Evolutionary conservation across 2,329 filamentous ascomycete genomes (phyloP), one percentile per base, ranked within the genome.

Genomic region (Diaporthe batatas): DNA sequence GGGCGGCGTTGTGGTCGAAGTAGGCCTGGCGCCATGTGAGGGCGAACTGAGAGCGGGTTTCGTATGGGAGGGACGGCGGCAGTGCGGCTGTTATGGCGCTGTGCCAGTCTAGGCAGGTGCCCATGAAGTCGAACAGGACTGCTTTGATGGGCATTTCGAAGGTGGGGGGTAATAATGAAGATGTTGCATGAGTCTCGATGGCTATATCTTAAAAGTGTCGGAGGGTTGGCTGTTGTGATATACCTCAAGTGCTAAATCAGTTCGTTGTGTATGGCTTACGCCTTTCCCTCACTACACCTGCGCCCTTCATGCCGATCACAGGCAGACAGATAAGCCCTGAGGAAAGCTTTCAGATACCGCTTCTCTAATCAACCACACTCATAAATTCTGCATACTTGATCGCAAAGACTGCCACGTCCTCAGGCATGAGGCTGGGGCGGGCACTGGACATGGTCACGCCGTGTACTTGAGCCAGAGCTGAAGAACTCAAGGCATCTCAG

Each of bases 61-160:
- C 65, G 25, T 76, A 44, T 8, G 81, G 71, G 32, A 86, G 79
- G 0, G 77, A 74, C 2, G 75, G 10, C 1, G 84, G 85, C 2
- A 85, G 76, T 3, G 80, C 77, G 23, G 77, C 36, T n/a, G 81
- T 75, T 12, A 84, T 80, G 49, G 81, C 81, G 59, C 77, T 78
- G 73, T 89, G 86, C 88, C 86, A 90, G 77, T 90, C 83, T 3
- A 88, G 85, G 74, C 87, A 89, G 34, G 87, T 90, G 32, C 88
- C 87, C 87, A 89, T 89, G 76, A 89, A 86, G 79, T 90, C 86
- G 79, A 89, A 89, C 75, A 89, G 85, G 54, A 88, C 80, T 3
- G 85, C 86, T 77, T 84, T 87, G 72, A 84, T 68, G 34, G 65
- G 65, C 51, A 57, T 69, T 16, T 54, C 32, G 39, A 18, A 18